Base-by-base conservation (phyloP, 2,329 filamentous ascomycete species). In the Curvularia eragrostidis region DNA sequence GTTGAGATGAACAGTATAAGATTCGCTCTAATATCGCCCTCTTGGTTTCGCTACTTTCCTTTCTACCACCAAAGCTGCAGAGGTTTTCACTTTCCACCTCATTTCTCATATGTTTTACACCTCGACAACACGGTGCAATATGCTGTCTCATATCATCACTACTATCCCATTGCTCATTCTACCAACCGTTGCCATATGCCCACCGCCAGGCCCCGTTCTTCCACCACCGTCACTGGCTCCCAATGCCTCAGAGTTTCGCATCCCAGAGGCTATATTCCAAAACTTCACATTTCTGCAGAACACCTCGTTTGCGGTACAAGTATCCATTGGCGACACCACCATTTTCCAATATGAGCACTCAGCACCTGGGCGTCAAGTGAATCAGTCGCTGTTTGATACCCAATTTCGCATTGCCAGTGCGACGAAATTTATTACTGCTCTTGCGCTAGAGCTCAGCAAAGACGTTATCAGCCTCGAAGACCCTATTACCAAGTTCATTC, bases 371-470 rank as follows among this genome's bases (percentile, higher is more conserved):
- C 58, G 63, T 12, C 52, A 63, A 50, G 47, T 63, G 19, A 43
- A 43, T 5, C 58, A 60, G 19, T 54, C 63, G 9, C 54, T 65
- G 3, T 52, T 57, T 18, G 59, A 67, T 1, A 72, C 65, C 3
- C 61, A 64, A 24, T 34, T 64, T 23, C 67, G 70, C 0, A 56
- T 72, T 24, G 70, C 61, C 0, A 71, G 68, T 10, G 65, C 67
- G 7, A 70, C 68, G 1, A 73, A 73, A 39, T 26, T 64, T 12
- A 70, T 71, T 42, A 70, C 69, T 4, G 60, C 70, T 26, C 55
- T 73, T 13, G 69, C 69, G 1, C 36, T 72, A 1, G 42, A 69
- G 26, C 48, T 70, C 5, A 63, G 62, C 18, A 55, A 52, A 21
- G 52, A 67, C n/a, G 56, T 53, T 23, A 67, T 72, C 41, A 58